Evolutionary conservation across 768 basidiomycete genomes (phyloP).

Genomic region (Tricholoma saponaceum): DNA sequence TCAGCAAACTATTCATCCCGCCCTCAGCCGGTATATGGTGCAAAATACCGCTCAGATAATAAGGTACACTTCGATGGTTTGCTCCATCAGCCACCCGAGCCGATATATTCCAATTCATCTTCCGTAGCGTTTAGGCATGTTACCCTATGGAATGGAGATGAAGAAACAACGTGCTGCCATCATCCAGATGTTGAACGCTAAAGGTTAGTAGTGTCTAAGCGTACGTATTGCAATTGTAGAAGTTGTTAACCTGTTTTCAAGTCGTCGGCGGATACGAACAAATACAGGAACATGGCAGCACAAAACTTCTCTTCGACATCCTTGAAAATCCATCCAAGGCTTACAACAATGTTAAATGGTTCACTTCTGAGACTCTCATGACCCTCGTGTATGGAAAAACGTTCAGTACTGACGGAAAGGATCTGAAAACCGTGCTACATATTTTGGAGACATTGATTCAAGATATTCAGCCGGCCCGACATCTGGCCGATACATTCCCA

Average conservation of each 20-base stretch:
- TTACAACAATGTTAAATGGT: constrained; percentile 10
- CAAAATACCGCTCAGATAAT: too few relatives aligned
- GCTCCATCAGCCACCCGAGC: too few relatives aligned
- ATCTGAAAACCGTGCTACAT: constrained; percentile 14
- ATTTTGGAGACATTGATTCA: constrained; percentile 20
- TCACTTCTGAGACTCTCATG: constrained; percentile 15
- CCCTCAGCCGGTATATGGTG: too few relatives aligned
- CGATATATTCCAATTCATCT: background rate
- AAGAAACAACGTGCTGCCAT: constrained; percentile 10
- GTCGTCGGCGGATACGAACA: constrained; percentile 8
- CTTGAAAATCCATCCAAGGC: constrained; percentile 1
- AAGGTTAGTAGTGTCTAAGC: constrained; percentile 1
- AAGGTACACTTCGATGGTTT: too few relatives aligned
- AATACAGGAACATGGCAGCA: constrained; percentile 9
- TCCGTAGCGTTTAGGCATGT: constrained; percentile 9
- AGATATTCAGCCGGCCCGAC: constrained; percentile 16
- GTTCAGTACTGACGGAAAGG: constrained; percentile 18
- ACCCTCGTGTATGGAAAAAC: constrained; percentile 19
- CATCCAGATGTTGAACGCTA: constrained; percentile 10
- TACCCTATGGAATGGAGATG: constrained; percentile 10
- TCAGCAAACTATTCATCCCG: too few relatives aligned
- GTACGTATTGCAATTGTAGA: too few relatives aligned
- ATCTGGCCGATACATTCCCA: constrained; percentile 11
- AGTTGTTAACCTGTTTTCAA: background rate
- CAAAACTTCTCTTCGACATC: constrained; percentile 8